Conservation (phyloP, 176 grass and related monocot genomes). For the Typha latifolia region DNA sequence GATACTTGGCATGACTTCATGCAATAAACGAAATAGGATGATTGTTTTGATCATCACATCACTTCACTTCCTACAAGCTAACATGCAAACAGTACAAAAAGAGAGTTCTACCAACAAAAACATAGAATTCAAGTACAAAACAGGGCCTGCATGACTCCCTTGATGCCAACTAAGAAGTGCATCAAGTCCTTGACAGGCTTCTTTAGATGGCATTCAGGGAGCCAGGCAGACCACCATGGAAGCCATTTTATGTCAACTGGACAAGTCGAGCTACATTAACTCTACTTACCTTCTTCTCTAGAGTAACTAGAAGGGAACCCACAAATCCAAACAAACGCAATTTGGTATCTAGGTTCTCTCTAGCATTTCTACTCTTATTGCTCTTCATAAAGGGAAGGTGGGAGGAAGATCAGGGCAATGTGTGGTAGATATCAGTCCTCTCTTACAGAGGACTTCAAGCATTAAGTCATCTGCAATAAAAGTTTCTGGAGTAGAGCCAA, state of each 20-base stretch:
- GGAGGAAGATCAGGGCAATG: not conserved
- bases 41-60: no score
- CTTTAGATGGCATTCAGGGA: conserved; percentile 19
- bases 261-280: not conserved
- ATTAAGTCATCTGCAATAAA: not conserved
- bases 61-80: not conserved
- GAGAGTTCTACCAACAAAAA: not conserved
- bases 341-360: no score
- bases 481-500: not conserved
- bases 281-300: conserved; percentile 1
- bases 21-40: no score
- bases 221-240: conserved; percentile 3
- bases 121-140: not conserved
- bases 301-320: no score
- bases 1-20: no score
- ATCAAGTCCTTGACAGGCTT: conserved; percentile 1
- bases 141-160: conserved; percentile 9
- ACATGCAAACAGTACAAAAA: not conserved
- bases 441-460: no score
- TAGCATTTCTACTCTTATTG: no score
- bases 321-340: no score
- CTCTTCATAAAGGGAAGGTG: not conserved
- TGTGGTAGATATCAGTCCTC: no score
- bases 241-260: not conserved
- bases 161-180: conserved; percentile 10